Conservation (phyloP, 1,139 yeast genomes). For the Taphrina flavorubra region DNA sequence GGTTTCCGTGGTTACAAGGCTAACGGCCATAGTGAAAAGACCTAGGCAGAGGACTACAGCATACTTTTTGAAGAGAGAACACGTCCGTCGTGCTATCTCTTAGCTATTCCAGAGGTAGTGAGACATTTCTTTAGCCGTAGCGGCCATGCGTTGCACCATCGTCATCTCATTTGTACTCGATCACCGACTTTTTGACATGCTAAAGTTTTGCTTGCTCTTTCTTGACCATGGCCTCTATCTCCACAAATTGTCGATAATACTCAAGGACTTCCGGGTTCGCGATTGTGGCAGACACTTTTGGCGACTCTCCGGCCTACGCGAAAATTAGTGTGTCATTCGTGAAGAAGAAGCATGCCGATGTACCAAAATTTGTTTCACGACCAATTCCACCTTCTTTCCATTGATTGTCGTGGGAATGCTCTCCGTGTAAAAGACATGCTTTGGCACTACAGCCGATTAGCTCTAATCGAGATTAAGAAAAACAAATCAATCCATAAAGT, state of each 20-base stretch:
- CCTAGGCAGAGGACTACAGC: too few relatives aligned
- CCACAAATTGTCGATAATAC: conserved; percentile 46
- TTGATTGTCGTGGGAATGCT: conserved; percentile 47
- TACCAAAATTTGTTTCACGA: conserved; percentile 45
- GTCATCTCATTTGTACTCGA: not conserved
- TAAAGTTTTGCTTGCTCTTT: conserved; percentile 11
- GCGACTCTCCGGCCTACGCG: conserved; percentile 41
- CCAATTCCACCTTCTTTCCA: conserved; percentile 47
- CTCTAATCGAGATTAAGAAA: too few relatives aligned
- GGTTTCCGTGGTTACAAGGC: too few relatives aligned
- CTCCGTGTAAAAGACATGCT: conserved; percentile 44
- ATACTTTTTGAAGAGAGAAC: too few relatives aligned
- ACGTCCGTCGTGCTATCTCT: not conserved
- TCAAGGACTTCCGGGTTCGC: conserved; percentile 46
- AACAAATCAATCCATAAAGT: not conserved
- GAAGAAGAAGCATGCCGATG: not conserved
- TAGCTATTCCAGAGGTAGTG: not conserved
- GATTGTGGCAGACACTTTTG: conserved; percentile 46
- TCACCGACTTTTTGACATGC: not conserved
- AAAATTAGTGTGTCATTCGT: not conserved
- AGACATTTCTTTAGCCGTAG: too few relatives aligned
- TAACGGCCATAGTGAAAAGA: too few relatives aligned
- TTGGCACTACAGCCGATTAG: conserved; percentile 43
- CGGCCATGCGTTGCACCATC: too few relatives aligned
- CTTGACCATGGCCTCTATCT: conserved; percentile 22